phyloP scores from a whole-genome alignment of 73 alveolate genomes.

The Paramecium primaurelia region DNA sequence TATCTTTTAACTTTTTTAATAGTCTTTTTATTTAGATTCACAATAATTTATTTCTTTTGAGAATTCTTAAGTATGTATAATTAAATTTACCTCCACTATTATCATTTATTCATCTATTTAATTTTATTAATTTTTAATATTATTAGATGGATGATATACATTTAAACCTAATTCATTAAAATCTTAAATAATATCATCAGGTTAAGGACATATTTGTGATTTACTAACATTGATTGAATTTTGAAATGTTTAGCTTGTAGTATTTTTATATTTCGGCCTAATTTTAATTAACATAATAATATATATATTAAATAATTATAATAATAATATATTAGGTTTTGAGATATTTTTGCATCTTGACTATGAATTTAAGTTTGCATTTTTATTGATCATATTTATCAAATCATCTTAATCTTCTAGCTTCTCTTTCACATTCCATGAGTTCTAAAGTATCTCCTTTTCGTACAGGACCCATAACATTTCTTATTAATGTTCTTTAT shows the following conservation, averaged over 20 bases:
- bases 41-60: not conserved
- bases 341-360: not conserved
- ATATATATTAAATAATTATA: not conserved
- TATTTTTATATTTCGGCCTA: not conserved
- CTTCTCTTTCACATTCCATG: slow-evolving; percentile 99
- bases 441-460: slow-evolving; percentile 97
- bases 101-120: not conserved
- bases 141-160: not conserved
- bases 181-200: not conserved
- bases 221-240: not conserved
- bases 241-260: not conserved
- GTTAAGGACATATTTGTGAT: not conserved
- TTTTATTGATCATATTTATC: not conserved
- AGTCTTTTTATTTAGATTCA: not conserved
- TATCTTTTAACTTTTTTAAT: not conserved
- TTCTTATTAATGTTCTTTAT: slow-evolving; percentile 93
- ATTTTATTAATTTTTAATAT: not conserved
- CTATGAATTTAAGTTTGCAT: not conserved
- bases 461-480: slow-evolving; percentile 99
- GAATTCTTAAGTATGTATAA: not conserved
- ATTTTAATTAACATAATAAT: not conserved
- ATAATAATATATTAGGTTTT: not conserved
- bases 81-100: not conserved
- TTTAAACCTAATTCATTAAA: not conserved
- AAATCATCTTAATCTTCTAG: slow-evolving; percentile 94